Evolutionary conservation across 2,329 filamentous ascomycete genomes (phyloP), one percentile per base, ranked within the genome.

Genomic region (Fusarium caatingaense): DNA sequence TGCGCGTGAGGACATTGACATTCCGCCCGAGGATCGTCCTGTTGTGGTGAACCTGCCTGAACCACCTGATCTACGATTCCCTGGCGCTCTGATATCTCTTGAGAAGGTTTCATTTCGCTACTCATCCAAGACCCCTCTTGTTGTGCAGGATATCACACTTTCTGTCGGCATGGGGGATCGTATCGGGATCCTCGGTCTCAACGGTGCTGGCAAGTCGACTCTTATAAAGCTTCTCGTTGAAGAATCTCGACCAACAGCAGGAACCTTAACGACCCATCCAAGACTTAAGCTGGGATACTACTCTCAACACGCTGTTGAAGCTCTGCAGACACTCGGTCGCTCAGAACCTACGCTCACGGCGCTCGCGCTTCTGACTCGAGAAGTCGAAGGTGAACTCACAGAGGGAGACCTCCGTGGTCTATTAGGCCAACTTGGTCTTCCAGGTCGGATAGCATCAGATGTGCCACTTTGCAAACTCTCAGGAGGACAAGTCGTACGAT

Each of bases 131-230:
- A 59, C 70, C 6, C 72, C 77, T 4, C 60, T 74, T 4, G 82
- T 91, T 12, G 78, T 96, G 18, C 85, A 88, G 23, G 88, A 89
- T 11, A 80, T 94, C 30, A 88, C 85, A 51, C 79, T 97, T 15
- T 90, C 90, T 0, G 86, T 97, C 15, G 87, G 92, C 62, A 88
- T 89, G 77, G 91, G 92, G 12, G 91, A 93, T 68, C 86, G 93
- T 2, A 83, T 95, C 25, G 93, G 92, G 0, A 85, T 97, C 42
- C 84, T 93, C 25, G 93, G 93, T 0, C 83, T 96, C 45, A 97
- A 97, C 76, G 93, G 93, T 2, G 87, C 89, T 1, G 93, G 93
- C 4, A 97, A 97, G 78, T 93, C 92, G 3, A 96, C 93, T 0
- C 83, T 97, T 12, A 84, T 95, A 61, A 89, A 88, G 49, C 81